Base-by-base conservation (phyloP, 208 protist genomes). In the Crithidia fasciculata region DNA sequence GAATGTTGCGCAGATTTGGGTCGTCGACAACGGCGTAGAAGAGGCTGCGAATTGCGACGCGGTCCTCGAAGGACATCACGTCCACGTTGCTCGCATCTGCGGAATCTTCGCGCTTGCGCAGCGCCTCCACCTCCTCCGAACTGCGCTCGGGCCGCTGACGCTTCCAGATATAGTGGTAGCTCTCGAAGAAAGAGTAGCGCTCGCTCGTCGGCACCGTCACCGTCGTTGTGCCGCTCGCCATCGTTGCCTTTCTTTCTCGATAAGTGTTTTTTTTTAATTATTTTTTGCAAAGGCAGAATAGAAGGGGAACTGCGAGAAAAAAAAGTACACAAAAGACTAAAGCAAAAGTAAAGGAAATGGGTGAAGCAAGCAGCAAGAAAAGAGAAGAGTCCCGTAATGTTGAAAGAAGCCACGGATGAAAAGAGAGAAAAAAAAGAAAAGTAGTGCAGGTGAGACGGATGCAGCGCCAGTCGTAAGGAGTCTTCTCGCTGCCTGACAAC, bases 101-200 rank as follows among this genome's bases (percentile, higher is more conserved):
- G 10, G 44, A 15, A 41, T 53, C 45, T 28, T 57, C 50, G 28
- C 56, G 64, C 49, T 44, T 53, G 19, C 60, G 8, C 61, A 80
- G 49, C 50, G 36, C 61, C 9, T 67, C 37, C 2, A 88, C 45
- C 41, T 86, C 71, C 47, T 77, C 85, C 39, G 40, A 55, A 2
- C 61, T 82, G 13, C 81, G 64, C 43, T 57, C 68, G 12, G 69
- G 57, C 4, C 86, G 86, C 50, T 90, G 83, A 16, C 84, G 72
- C 36, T 54, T 69, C 87, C 88, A 95, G 3, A 93, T 57, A 69
- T 89, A 91, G 8, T 79, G 65, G 71, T 90, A 89, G 44, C 71
- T 72, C 7, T 75, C 74, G 44, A 92, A 92, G 63, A 90, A 80
- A 13, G 64, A 72, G 47, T 74, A 74, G 5, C 45, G 44, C 43